A percentile compares a stretch with the other conserved stretches of the same genome.
Evolutionary conservation across 805 yeast genomes (phyloP).

Genomic region (Metschnikowia santaceciliae): DNA sequence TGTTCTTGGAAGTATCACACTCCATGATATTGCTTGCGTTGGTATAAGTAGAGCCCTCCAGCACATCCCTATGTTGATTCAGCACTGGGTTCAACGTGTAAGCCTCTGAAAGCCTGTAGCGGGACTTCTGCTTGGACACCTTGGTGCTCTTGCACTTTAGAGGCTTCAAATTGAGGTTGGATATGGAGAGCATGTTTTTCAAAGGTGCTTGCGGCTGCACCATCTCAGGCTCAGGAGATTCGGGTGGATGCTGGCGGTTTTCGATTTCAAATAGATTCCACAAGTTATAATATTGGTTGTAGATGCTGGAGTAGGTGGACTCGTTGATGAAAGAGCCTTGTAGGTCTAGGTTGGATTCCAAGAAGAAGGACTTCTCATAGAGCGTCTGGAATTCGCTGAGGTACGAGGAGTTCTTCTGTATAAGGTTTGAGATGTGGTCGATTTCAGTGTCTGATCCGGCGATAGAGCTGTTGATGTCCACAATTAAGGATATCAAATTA

Average conservation of each 20-base stretch:
- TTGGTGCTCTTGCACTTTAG: conserved; percentile 31
- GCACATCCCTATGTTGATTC: conserved; percentile 11
- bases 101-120: conserved; percentile 35
- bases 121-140: conserved; percentile 39
- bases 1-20: not conserved
- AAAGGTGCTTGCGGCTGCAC: not conserved
- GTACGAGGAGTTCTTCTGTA: conserved; percentile 21
- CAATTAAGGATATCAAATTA: conserved; percentile 21
- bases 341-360: conserved; percentile 30
- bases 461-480: conserved; percentile 19
- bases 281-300: conserved; percentile 26
- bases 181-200: conserved; percentile 26
- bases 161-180: conserved; percentile 37
- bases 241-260: conserved; percentile 2
- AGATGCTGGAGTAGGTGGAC: conserved; percentile 27
- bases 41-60: conserved; percentile 15
- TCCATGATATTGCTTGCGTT: conserved; percentile 14
- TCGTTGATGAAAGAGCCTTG: conserved; percentile 33
- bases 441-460: conserved; percentile 26
- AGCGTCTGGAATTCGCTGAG: conserved; percentile 28
- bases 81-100: conserved; percentile 36
- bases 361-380: conserved; percentile 28
- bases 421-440: conserved; percentile 24
- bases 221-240: not conserved
- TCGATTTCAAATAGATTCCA: conserved; percentile 16